These are phyloP conservation scores for Flaveria bidentis DNA, from an alignment of 129 eudicot species.

Conservation along the genomic window DNA sequence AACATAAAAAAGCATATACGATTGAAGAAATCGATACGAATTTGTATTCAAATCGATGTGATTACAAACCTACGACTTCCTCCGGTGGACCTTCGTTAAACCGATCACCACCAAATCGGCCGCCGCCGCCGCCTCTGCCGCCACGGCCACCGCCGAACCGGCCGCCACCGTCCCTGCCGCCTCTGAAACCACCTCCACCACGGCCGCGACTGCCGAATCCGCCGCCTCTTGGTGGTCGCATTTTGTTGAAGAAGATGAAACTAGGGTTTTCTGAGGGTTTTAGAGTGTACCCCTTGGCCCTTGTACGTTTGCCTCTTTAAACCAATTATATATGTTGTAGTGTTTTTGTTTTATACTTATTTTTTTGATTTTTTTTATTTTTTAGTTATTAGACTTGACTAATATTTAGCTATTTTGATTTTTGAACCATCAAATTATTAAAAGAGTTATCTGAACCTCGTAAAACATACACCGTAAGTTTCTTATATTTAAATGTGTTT, in stretches of 20 bases:
- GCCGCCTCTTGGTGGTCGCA: constrained; percentile 72
- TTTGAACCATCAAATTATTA: too few relatives aligned
- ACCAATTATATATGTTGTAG: not conserved
- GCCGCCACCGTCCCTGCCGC: constrained; percentile 45
- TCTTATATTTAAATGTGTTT: too few relatives aligned
- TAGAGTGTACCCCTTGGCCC: not conserved
- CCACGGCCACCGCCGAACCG: constrained; percentile 43
- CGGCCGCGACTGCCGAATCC: constrained; percentile 40
- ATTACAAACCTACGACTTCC: constrained; percentile 52
- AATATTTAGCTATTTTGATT: too few relatives aligned
- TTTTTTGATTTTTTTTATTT: not conserved
- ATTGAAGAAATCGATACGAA: not conserved
- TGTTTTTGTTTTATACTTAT: not conserved
- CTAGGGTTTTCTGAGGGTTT: constrained; percentile 47
- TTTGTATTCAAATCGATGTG: not conserved
- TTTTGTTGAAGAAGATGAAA: constrained; percentile 42
- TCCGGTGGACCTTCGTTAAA: constrained; percentile 64
- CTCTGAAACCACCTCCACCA: constrained; percentile 44
- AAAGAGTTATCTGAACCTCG: too few relatives aligned
- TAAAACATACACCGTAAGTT: too few relatives aligned
- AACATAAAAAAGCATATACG: too few relatives aligned
- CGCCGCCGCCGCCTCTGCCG: constrained; percentile 31
- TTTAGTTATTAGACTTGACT: not conserved
- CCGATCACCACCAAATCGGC: constrained; percentile 48
- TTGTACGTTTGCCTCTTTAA: constrained; percentile 19